A percentile compares a stretch with the other conserved stretches of the same genome.
phyloP scores from a whole-genome alignment of 202 grass and related monocot genomes.

The Musa balbisiana region DNA sequence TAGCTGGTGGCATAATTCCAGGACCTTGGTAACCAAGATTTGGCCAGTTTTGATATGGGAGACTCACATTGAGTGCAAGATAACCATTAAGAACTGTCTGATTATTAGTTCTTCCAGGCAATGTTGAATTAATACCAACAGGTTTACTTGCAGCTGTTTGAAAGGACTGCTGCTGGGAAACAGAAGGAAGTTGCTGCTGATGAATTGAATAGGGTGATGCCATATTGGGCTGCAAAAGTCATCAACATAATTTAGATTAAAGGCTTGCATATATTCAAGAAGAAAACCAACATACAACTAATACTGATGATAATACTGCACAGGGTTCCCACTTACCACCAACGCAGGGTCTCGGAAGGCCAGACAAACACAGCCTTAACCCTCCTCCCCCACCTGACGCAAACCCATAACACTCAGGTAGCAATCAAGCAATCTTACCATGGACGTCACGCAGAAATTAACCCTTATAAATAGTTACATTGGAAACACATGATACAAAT shows the following conservation, averaged over 20 bases:
- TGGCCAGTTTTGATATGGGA: constrained; percentile 54
- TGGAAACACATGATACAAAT: no score
- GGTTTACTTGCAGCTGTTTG: not conserved
- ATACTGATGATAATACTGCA: not conserved
- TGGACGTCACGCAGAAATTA: no score
- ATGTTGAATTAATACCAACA: not conserved
- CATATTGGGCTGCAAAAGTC: not conserved
- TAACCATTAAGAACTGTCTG: constrained; percentile 44
- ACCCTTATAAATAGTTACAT: no score
- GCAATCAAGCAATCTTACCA: no score
- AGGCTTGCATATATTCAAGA: not conserved
- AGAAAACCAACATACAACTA: not conserved
- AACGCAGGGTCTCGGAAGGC: no score
- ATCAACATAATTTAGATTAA: not conserved
- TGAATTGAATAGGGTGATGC: not conserved
- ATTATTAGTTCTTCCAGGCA: constrained; percentile 5
- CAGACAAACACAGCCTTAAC: no score
- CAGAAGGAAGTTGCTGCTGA: not conserved
- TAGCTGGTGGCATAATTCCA: constrained; percentile 29
- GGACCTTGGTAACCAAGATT: constrained; percentile 62
- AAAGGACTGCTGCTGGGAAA: constrained; percentile 2
- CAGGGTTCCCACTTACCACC: not conserved
- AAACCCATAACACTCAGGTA: no score
- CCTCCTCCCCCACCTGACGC: no score
- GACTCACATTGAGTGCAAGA: constrained; percentile 28